Conservation (phyloP, 2,329 filamentous ascomycete genomes). For the Madurella fahalii region DNA sequence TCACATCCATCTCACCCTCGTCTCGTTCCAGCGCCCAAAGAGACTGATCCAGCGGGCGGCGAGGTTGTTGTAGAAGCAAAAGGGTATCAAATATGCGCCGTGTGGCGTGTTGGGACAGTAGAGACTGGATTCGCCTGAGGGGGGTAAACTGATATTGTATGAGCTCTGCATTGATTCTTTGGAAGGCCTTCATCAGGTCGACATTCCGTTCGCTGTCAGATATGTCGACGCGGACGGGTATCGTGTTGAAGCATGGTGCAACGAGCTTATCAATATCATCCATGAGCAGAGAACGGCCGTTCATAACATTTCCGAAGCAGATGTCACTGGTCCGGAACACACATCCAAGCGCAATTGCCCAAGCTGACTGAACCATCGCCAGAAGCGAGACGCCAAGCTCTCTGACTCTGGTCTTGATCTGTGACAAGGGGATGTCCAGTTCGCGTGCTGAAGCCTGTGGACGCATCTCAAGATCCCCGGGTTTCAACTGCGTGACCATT, state of each 20-base stretch:
- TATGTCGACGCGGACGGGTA: slow-evolving; percentile 64
- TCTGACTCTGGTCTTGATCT: slow-evolving; percentile 48
- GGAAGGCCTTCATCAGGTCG: slow-evolving; percentile 57
- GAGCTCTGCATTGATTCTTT: slow-evolving; percentile 57
- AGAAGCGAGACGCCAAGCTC: slow-evolving; percentile 59
- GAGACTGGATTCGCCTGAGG: slow-evolving; percentile 64
- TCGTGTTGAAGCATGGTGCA: slow-evolving; percentile 90
- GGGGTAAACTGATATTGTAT: slow-evolving; percentile 71
- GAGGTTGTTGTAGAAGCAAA: slow-evolving; percentile 69
- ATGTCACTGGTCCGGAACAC: slow-evolving; percentile 58
- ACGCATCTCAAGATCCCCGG: not conserved
- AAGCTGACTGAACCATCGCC: slow-evolving; percentile 66
- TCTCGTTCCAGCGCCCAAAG: slow-evolving; percentile 58
- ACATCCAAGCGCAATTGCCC: slow-evolving; percentile 61
- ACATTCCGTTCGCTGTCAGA: slow-evolving; percentile 45
- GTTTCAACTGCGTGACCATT: slow-evolving; percentile 2
- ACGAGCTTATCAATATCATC: slow-evolving; percentile 66
- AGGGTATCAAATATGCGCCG: slow-evolving; percentile 71
- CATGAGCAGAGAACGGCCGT: slow-evolving; percentile 65
- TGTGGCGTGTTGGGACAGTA: slow-evolving; percentile 37
- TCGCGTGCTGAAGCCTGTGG: slow-evolving; percentile 21
- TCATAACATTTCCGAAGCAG: slow-evolving; percentile 84
- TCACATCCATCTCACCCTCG: slow-evolving; percentile 63
- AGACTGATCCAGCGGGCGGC: slow-evolving; percentile 49
- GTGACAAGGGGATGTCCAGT: slow-evolving; percentile 37